phyloP scores from a whole-genome alignment of 2,329 filamentous ascomycete genomes.

The Alternaria panax region DNA sequence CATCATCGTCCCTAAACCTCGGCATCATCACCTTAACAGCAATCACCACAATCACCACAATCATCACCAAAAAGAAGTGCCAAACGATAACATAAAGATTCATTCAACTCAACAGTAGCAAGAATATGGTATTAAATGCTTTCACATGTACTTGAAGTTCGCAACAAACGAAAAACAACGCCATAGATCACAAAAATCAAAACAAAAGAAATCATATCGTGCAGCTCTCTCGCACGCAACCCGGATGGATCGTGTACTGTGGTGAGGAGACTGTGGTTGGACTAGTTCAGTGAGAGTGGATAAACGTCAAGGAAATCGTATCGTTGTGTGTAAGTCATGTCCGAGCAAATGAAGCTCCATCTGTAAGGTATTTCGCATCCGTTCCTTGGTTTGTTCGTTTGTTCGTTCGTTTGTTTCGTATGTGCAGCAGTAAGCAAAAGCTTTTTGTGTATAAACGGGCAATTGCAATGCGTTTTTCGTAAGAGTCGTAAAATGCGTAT shows the following conservation, averaged over 20 bases:
- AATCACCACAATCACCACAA: no score
- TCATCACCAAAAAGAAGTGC: no score
- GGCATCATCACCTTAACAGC: background rate
- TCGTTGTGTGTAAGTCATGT: conserved; percentile 22
- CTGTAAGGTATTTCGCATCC: conserved; percentile 8
- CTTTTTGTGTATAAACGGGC: background rate
- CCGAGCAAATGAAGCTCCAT: conserved; percentile 20
- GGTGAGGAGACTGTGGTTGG: background rate
- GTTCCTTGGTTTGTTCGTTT: no score
- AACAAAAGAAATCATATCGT: conserved; percentile 15
- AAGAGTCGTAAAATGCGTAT: conserved; percentile 42
- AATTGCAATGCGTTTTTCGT: conserved; percentile 26
- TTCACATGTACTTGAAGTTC: conserved; percentile 9
- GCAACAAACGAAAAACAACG: no score
- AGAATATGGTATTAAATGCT: conserved; percentile 12
- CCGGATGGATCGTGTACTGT: background rate
- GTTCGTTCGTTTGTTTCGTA: background rate
- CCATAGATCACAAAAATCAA: conserved; percentile 12
- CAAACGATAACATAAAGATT: background rate
- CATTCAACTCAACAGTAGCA: conserved; percentile 1
- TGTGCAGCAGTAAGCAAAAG: background rate
- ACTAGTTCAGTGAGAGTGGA: background rate
- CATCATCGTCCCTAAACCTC: background rate
- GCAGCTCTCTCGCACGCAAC: background rate
- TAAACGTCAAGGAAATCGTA: conserved; percentile 8